Base-by-base conservation (phyloP, 495 filamentous ascomycete genomes). In the Cercophora samala region DNA sequence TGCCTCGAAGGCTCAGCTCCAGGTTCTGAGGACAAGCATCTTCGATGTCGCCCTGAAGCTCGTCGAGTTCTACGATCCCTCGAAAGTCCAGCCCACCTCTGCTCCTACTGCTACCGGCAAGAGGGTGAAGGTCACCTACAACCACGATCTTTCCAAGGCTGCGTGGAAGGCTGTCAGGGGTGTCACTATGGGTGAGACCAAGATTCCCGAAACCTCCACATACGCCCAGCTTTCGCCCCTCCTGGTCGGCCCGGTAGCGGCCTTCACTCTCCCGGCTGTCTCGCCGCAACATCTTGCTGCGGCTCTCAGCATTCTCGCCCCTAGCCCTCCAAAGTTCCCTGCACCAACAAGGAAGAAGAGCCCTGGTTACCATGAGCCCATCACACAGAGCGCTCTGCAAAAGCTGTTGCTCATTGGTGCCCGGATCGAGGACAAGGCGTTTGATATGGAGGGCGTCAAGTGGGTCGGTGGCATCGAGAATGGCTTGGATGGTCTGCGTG, bases 371-470 rank as follows among this genome's bases (percentile, higher is more conserved):
- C 83, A 93, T 78, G 93, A 97, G 60, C 78, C 85, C 1, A 75
- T 83, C 15, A 89, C 92, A 53, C 91, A 96, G 80, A 83, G 76
- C 61, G 96, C 91, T 53, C 73, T 98, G 72, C 87, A 90, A 76
- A 99, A 99, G 79, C 77, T 98, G 65, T 79, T 96, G 75, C 72
- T 99, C 42, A 78, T 98, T 55, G 96, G 92, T 64, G 93, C 93
- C 19, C 84, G 95, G 64, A 86, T 97, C 24, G 86, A 89, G 70
- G 90, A 90, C 66, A 87, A 85, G 79, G 90, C 93, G 56, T 92
- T 98, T 71, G 96, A 99, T 78, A 73, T 83, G 29, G 88, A 89
- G 19, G 89, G 91, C 68, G 81, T 91, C 64, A 90, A 88, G 75
- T 95, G 91, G 91, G 86, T 98, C 62, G 91, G 90, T 54, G 84